Evolutionary conservation across 257 asterid species (phyloP), one percentile per base, ranked within the genome.

Genomic region (Lithospermum erythrorhizon): DNA sequence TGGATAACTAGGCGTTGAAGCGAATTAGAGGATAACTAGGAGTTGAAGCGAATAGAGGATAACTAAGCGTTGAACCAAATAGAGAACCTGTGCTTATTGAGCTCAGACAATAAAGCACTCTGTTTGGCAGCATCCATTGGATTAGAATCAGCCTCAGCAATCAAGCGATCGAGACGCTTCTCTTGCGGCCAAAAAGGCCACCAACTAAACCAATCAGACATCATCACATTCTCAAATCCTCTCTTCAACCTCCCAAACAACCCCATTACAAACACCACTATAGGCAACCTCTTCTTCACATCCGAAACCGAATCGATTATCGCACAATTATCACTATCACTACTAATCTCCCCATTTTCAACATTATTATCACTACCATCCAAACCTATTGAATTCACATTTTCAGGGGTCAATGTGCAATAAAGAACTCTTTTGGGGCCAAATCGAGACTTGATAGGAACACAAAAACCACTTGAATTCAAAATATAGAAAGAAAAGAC

Each of bases 111-210:
- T 73, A 91, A 83, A 21, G 79, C 84, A 8, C 84, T 72, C 80
- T 91, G 95, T 80, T 75, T 77, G 25, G 75, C 87, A 51, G 90
- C 82, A 66, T 84, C 95, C 63, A 65, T 77, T 1, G 98, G 98
- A 69, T 84, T 72, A 7, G 90, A 84, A 68, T 91, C 95, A 6
- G 98, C 98, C 58, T 91, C 98, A 0, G 80, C 80, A 60, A 80
- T 72, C 79, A 91, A 72, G 68, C 75, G 76, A 47, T 86, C 94
- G 73, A 91, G 74, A 51, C 76, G 84, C 81, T 87, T 82, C 85
- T 86, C 95, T 63, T 82, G 83, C 59, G 68, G 78, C 95, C 87
- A 68, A 77, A 91, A 82, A 8, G 95, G 94, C 96, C 88, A 83
- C 95, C 90, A 91, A 68, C 79, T 67, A 61, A 86, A 81, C 94